These are phyloP conservation scores for Senna tora DNA, from an alignment of 306 rosid genomes.

Conservation along the genomic window DNA sequence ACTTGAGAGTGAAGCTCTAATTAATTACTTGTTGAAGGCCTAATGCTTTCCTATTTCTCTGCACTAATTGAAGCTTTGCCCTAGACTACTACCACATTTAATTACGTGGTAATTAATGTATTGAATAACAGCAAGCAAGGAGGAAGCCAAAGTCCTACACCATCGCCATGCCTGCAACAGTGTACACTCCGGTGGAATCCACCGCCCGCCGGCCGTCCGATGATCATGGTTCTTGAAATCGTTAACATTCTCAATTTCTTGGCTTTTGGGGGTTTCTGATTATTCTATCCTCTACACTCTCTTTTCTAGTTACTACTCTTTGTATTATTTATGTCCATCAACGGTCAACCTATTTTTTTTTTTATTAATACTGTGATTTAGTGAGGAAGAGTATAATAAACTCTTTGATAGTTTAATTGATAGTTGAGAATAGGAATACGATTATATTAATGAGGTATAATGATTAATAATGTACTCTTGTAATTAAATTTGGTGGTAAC, in stretches of 20 bases:
- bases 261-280: too few species aligned
- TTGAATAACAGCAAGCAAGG: not conserved
- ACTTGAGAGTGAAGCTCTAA: not conserved
- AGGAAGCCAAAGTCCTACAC: conserved; percentile 62
- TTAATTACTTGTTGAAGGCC: not conserved
- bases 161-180: conserved; percentile 97
- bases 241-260: conserved; percentile 89
- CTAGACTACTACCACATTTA: not conserved
- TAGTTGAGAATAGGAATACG: too few species aligned
- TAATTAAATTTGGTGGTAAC: too few species aligned
- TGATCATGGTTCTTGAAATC: conserved; percentile 99
- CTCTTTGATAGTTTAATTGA: too few species aligned
- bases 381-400: too few species aligned
- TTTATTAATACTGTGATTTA: too few species aligned
- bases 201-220: conserved; percentile 89
- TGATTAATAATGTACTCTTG: too few species aligned
- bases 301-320: too few species aligned
- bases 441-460: too few species aligned
- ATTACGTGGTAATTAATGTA: not conserved
- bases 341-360: too few species aligned
- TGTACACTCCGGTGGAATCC: conserved; percentile 84
- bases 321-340: too few species aligned
- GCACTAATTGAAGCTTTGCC: not conserved
- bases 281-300: too few species aligned
- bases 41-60: not conserved